These are phyloP conservation scores for Fusarium temperatum DNA, from an alignment of 2,329 filamentous ascomycete genomes.

Conservation along the genomic window DNA sequence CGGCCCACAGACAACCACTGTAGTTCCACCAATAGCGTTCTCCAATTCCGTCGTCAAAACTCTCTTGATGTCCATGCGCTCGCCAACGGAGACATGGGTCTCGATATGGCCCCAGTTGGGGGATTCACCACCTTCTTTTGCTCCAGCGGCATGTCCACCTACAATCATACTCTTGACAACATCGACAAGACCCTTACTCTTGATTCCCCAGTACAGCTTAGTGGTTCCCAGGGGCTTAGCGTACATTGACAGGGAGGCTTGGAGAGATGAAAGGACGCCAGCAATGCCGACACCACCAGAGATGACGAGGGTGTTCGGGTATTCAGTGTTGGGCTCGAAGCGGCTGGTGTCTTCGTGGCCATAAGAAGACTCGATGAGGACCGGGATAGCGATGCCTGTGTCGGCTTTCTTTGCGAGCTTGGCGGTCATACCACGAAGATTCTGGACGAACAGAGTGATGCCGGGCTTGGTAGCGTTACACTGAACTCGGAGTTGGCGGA, in stretches of 20 bases:
- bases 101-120: constrained; percentile 42
- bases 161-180: constrained; percentile 39
- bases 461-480: constrained; percentile 17
- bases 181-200: constrained; percentile 38
- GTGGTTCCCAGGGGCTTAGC: constrained; percentile 32
- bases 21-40: constrained; percentile 36
- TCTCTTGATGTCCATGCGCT: constrained; percentile 39
- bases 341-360: constrained; percentile 37
- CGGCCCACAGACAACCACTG: constrained; percentile 44
- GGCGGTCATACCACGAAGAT: constrained; percentile 38
- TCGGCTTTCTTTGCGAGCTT: constrained; percentile 29
- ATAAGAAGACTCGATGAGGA: constrained; percentile 45
- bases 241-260: constrained; percentile 31
- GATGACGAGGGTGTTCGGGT: constrained; percentile 42
- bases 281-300: constrained; percentile 47
- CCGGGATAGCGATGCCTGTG: constrained; percentile 28
- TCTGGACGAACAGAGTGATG: constrained; percentile 42
- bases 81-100: constrained; percentile 43
- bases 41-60: constrained; percentile 40
- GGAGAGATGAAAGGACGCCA: constrained; percentile 41
- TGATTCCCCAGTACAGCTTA: constrained; percentile 45
- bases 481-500: background rate
- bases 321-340: constrained; percentile 33
- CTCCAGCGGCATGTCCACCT: background rate
- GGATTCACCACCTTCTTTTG: background rate